A percentile compares a stretch with the other conserved stretches of the same genome.
These are phyloP conservation scores for Microstegium vimineum DNA, from an alignment of 176 grass and related monocot species.

Conservation along the genomic window DNA sequence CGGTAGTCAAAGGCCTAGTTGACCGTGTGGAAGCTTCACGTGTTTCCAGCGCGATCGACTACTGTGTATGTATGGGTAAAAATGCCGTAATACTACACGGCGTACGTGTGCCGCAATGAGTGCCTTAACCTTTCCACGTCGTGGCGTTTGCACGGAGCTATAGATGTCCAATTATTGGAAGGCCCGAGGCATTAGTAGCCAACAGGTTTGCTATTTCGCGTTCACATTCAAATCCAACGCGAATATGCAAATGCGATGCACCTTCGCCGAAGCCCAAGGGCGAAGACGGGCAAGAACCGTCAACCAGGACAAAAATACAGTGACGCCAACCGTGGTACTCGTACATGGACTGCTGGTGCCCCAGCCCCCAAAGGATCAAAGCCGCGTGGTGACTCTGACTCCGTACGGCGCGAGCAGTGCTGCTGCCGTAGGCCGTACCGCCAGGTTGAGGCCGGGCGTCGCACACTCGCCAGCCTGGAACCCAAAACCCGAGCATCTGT, in stretches of 20 bases:
- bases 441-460: background rate
- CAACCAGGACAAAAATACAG: background rate
- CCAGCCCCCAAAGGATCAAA: background rate
- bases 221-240: background rate
- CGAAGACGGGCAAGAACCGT: background rate
- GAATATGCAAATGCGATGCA: too few species aligned
- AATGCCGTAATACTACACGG: background rate
- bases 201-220: background rate
- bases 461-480: conserved; percentile 27
- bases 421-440: background rate
- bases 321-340: background rate
- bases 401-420: background rate
- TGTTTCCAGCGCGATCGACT: background rate
- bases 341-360: background rate
- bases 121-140: conserved; percentile 1
- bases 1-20: background rate
- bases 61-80: background rate
- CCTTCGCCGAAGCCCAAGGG: background rate
- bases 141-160: background rate
- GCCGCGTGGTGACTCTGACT: background rate
- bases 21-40: background rate
- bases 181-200: background rate
- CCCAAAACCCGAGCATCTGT: background rate
- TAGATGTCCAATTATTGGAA: conserved; percentile 8
- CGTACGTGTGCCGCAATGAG: background rate